phyloP scores from a whole-genome alignment of 2,329 filamentous ascomycete genomes.

The Clonostachys rhizophaga region DNA sequence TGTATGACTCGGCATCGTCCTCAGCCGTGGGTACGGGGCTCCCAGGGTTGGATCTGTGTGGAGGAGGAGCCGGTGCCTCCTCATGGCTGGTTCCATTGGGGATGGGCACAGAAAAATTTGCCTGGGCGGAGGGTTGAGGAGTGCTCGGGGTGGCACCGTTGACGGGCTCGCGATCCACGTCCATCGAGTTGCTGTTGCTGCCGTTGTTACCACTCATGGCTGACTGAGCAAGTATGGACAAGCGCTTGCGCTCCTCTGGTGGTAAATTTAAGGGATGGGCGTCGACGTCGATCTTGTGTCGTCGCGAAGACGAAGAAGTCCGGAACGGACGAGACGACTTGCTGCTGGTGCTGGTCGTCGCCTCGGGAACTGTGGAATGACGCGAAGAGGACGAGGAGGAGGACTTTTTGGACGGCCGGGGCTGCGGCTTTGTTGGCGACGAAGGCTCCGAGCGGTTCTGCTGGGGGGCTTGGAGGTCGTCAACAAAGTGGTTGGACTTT shows the following conservation, averaged over 20 bases:
- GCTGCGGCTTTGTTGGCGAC: slow-evolving; percentile 25
- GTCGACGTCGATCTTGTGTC: slow-evolving; percentile 58
- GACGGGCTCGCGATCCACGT: slow-evolving; percentile 64
- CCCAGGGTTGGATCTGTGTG: slow-evolving; percentile 61
- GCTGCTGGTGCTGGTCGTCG: slow-evolving; percentile 7
- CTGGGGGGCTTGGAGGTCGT: slow-evolving; percentile 24
- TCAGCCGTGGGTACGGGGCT: slow-evolving; percentile 48
- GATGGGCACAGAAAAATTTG: slow-evolving; percentile 48
- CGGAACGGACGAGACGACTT: slow-evolving; percentile 30
- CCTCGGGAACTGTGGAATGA: slow-evolving; percentile 14
- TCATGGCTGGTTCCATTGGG: slow-evolving; percentile 19
- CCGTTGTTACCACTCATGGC: slow-evolving; percentile 48
- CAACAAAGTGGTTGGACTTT: slow-evolving; percentile 33
- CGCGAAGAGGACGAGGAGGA: slow-evolving; percentile 15
- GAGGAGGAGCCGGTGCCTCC: slow-evolving; percentile 61
- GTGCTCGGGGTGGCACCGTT: slow-evolving; percentile 47
- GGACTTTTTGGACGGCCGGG: slow-evolving; percentile 29
- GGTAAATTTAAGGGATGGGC: slow-evolving; percentile 87
- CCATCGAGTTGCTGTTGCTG: slow-evolving; percentile 53
- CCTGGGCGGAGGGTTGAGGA: slow-evolving; percentile 25
- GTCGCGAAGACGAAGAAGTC: slow-evolving; percentile 37
- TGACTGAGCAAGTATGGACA: slow-evolving; percentile 60
- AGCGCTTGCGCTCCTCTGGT: slow-evolving; percentile 74
- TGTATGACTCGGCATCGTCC: slow-evolving; percentile 87
- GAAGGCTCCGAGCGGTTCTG: slow-evolving; percentile 25